Base-by-base conservation (phyloP, 192 early-diverging fungal species). In the Diversispora eburnea region DNA sequence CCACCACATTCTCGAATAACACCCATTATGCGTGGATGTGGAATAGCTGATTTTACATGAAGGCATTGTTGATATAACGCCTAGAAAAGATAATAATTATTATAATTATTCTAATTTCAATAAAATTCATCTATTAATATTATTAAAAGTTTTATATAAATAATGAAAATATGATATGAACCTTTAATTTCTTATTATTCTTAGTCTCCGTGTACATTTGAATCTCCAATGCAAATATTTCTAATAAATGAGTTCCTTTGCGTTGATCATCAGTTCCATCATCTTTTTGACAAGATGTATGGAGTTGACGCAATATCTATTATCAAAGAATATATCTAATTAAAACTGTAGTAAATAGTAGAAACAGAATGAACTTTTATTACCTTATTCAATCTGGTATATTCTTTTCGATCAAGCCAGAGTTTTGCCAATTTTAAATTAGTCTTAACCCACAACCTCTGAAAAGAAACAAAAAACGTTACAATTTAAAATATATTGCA, bases 1-100 rank as follows among this genome's bases (percentile, higher is more conserved):
- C 97, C 97, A 42, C 95, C 97, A 77, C 94, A 96, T 84, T 97
- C 95, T 57, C 93, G 89, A 78, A 99, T 97, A 33, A 96, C 90
- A 47, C 95, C 96, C 94, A 97, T 95, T 82, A 97, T 94, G 25
- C 94, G 85, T 55, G 97, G 97, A 76, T 96, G 95, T 5, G 97
- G 94, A 51, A 99, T 97, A 8, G 95, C 97, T 6, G 93, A 95
- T 79, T 92, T 92, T 57, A 99, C 90, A 25, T 83, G 79, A 17
- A 95, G 77, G 75, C 93, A 96, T 77, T 95, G 91, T 75, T 95
- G 88, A 76, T 96, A 99, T 45, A 94, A 83, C 42, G 82, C 86
- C 86, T 89, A 69, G 46, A 22, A 39, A 55, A 59, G 8, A 45
- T 10, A n/a, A n/a, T n/a, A n/a, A n/a, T n/a, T n/a, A n/a, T n/a